phyloP scores from a whole-genome alignment of 352 stramenopile species.

The Blastocystis sp. region DNA sequence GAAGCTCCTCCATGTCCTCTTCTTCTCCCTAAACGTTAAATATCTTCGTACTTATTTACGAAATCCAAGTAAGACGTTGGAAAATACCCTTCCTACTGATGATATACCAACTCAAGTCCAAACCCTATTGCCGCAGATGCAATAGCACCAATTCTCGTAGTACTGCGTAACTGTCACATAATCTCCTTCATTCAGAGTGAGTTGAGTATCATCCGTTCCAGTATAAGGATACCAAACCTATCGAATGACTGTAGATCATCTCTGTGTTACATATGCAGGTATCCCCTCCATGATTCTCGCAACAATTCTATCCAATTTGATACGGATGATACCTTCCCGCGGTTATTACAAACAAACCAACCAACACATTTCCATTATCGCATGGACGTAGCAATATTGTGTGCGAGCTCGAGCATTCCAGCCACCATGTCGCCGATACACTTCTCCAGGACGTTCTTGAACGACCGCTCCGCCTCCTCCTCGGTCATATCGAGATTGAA shows the following conservation, averaged over 20 bases:
- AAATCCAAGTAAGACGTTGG: conserved; percentile 34
- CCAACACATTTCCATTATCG: conserved; percentile 14
- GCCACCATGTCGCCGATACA: conserved; percentile 75
- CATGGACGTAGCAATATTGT: conserved; percentile 63
- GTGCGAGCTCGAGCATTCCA: conserved; percentile 74
- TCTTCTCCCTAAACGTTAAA: not conserved
- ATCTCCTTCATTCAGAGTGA: not conserved
- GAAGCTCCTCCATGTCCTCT: not conserved
- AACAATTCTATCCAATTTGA: not conserved
- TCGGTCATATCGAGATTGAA: conserved; percentile 78
- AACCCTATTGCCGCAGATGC: not conserved
- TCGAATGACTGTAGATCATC: not conserved
- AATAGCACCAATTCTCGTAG: conserved; percentile 18
- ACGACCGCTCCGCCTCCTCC: conserved; percentile 76
- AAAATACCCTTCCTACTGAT: conserved; percentile 23
- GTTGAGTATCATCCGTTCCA: not conserved
- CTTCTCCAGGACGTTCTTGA: conserved; percentile 74
- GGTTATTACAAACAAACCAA: conserved; percentile 2
- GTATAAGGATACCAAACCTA: conserved; percentile 32
- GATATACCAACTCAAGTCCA: not conserved
- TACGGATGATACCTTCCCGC: too few relatives aligned
- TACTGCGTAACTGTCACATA: not conserved
- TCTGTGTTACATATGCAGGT: not conserved
- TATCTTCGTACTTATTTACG: not conserved
- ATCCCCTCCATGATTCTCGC: not conserved